Evolutionary conservation across 495 filamentous ascomycete genomes (phyloP).

Genomic region (Aspergillus biplanus): DNA sequence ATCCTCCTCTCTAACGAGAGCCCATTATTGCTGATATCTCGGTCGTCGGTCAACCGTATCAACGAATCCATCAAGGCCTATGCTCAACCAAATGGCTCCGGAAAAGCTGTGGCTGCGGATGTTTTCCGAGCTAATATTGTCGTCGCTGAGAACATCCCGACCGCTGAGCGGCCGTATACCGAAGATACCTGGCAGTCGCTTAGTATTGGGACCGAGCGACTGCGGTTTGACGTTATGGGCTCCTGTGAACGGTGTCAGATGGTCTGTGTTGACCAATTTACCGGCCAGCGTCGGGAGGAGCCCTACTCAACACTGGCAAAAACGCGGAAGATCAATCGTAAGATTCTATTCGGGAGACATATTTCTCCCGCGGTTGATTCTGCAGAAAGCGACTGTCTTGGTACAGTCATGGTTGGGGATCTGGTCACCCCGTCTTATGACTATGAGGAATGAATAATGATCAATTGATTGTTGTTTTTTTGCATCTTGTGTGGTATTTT

Average conservation of each 20-base stretch:
- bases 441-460: constrained; percentile 17
- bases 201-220: constrained; percentile 37
- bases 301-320: constrained; percentile 88
- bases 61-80: constrained; percentile 68
- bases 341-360: constrained; percentile 86
- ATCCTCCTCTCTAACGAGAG: constrained; percentile 90
- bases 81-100: constrained; percentile 30
- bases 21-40: constrained; percentile 83
- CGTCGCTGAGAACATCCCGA: constrained; percentile 57
- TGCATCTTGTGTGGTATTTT: neutral
- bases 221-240: constrained; percentile 71
- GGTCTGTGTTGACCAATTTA: constrained; percentile 90
- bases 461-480: neutral
- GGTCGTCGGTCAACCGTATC: constrained; percentile 75
- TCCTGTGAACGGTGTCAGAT: constrained; percentile 90
- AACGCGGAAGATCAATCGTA: constrained; percentile 78
- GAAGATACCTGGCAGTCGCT: constrained; percentile 54
- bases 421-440: constrained; percentile 38
- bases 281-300: constrained; percentile 75
- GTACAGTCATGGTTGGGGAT: constrained; percentile 50
- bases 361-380: constrained; percentile 41
- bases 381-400: constrained; percentile 22
- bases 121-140: constrained; percentile 87
- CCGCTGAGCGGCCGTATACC: constrained; percentile 57
- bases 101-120: constrained; percentile 64